Evolutionary conservation across 1,284 basidiomycete species (phyloP).

Genomic region (Mycena sp.): DNA sequence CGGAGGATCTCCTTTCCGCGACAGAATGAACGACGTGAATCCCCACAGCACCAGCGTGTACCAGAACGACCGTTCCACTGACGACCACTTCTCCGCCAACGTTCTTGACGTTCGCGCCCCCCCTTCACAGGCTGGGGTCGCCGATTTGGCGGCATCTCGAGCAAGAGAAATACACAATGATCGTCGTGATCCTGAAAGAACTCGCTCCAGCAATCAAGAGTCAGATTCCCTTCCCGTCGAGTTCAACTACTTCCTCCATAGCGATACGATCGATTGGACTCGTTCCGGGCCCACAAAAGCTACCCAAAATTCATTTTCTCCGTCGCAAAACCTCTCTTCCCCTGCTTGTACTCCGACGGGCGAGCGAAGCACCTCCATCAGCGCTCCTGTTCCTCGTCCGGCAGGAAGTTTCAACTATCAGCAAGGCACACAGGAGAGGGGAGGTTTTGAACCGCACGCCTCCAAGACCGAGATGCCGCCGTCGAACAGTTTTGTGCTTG

Average conservation of each 20-base stretch:
- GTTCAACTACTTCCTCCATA: conserved; percentile 28
- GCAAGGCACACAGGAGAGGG: background rate
- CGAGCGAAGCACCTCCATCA: conserved; percentile 8
- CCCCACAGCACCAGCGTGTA: background rate
- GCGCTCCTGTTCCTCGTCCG: conserved; percentile 5
- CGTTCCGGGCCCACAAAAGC: conserved; percentile 11
- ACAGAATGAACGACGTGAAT: conserved; percentile 22
- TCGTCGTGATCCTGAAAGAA: background rate
- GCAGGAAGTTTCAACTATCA: conserved; percentile 16
- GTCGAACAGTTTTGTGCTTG: conserved; percentile 12
- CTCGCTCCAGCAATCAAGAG: background rate
- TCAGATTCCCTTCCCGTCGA: conserved; percentile 14
- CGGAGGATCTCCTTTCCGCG: conserved; percentile 23
- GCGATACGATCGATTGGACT: conserved; percentile 21
- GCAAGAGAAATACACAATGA: conserved; percentile 15
- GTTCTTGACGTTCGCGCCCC: conserved; percentile 24
- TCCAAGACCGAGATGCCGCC: background rate
- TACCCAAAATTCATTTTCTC: conserved; percentile 24
- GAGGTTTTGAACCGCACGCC: background rate
- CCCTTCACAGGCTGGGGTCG: conserved; percentile 21
- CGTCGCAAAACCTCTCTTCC: conserved; percentile 20
- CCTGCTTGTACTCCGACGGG: background rate
- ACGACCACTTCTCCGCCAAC: conserved; percentile 15
- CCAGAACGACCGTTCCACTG: conserved; percentile 14
- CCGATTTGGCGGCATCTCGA: conserved; percentile 24